Base-by-base conservation (phyloP, 306 rosid species). In the Fagus crenata region DNA sequence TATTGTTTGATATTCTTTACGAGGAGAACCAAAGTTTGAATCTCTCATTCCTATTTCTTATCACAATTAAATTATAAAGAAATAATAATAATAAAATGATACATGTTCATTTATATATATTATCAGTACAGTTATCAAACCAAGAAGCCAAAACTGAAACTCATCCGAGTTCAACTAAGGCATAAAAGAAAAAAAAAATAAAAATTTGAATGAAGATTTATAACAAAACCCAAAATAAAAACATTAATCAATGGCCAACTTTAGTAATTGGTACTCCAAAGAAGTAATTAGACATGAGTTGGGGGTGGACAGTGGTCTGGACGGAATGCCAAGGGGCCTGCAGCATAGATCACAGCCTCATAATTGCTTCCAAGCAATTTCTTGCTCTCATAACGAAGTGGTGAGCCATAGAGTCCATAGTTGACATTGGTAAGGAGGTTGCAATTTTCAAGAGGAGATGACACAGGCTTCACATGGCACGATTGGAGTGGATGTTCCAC, bases 271-370 rank as follows among this genome's bases (percentile, higher is more conserved):
- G 68, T 4, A 31, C 51, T 46, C 51, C 14, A 9, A 32, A 5
- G 14, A 11, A n/a, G 32, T 65, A 37, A 75, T 56, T 60, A 56
- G 68, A 1, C 8, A 37, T 71, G 85, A 75, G 65, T 73, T 33
- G 39, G 33, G n/a, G 80, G 51, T 56, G 72, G 37, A 76, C 97
- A 95, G 35, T 78, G 73, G 42, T 74, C 77, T 39, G 99, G 93
- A 69, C 86, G 93, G 81, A 95, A 95, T 76, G 97, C 97, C 86
- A 95, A 80, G 35, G 98, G 98, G 0, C 99, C 96, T 54, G 96
- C 93, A 70, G 98, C 85, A 77, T 87, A 92, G 9, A 95, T 51
- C 2, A 91, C 91, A 35, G 96, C 92, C 71, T 87, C 89, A 7
- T 95, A 92, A 13, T 78, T 78, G 72, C 82, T 87, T 53, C 93